Percentiles rank a stretch among this genome's conserved stretches.
Evolutionary conservation across 768 basidiomycete species (phyloP).

Genomic region (Psilocybe cyanescens): DNA sequence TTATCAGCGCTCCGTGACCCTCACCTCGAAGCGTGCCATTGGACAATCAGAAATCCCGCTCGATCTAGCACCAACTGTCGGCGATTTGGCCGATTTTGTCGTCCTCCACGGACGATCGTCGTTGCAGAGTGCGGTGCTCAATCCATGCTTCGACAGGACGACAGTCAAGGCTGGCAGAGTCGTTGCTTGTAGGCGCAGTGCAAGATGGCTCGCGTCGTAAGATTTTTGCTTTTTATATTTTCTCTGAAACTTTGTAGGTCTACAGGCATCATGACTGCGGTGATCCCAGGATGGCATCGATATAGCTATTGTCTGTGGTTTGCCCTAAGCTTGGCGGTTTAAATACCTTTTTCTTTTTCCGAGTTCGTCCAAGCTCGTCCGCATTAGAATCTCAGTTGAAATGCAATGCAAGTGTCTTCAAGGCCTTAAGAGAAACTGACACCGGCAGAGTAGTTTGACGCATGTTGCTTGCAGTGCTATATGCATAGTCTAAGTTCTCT

Average conservation of each 20-base stretch:
- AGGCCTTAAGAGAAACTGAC: too few species aligned
- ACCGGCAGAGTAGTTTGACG: too few species aligned
- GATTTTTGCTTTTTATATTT: neutral
- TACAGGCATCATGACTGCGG: too few species aligned
- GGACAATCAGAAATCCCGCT: conserved; percentile 29
- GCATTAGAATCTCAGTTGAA: too few species aligned
- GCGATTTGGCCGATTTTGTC: conserved; percentile 60
- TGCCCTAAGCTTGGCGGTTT: too few species aligned
- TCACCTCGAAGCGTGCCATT: conserved; percentile 55
- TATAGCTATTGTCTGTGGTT: too few species aligned
- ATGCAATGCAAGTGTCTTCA: too few species aligned
- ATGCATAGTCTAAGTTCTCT: too few species aligned
- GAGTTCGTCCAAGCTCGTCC: neutral
- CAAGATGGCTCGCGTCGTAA: conserved; percentile 34
- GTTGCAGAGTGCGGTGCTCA: conserved; percentile 51
- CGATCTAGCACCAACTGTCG: conserved; percentile 40
- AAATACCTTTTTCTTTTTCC: neutral
- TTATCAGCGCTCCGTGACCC: conserved; percentile 49
- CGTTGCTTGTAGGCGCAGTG: conserved; percentile 41
- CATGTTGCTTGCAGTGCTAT: too few species aligned
- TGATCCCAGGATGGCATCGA: too few species aligned
- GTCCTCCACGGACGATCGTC: conserved; percentile 52
- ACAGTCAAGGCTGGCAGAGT: conserved; percentile 51
- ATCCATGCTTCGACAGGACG: conserved; percentile 52
- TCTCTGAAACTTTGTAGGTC: neutral